Base-by-base conservation (phyloP, 129 eudicot species). In the Centella asiatica region DNA sequence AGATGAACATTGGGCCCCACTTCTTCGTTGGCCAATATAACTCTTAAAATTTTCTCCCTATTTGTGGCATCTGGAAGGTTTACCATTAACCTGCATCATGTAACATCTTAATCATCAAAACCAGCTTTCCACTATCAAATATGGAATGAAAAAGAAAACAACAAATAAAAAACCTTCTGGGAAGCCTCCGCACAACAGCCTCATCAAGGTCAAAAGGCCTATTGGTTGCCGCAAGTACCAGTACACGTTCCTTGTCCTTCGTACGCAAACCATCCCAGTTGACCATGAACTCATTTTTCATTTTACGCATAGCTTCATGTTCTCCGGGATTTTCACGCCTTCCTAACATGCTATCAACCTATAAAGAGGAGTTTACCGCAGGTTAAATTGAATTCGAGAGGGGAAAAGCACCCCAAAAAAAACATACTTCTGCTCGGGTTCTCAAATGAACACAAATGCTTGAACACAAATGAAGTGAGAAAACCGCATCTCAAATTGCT, bases 271-370 rank as follows among this genome's bases (percentile, higher is more conserved):
- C 95, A 68, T 90, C 97, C 95, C 94, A 90, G 42, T 90, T 86
- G 50, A 83, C 83, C 95, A 89, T 89, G 60, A 89, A 89, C 72
- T 89, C 97, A 46, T 85, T 89, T 70, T 89, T 85, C 88, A 89
- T 89, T 79, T 83, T 89, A 52, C 92, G 78, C 97, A 89, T 89
- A 57, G 97, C 95, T 79, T 86, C 95, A 71, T 90, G 94, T 70
- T 90, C 97, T 55, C 95, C 82, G 0, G 97, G 95, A 71, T 83
- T 86, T 83, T 90, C 93, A 51, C 93, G 89, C 74, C 95, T 90
- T 67, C 95, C 95, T 68, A 86, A 63, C 95, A 90, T 90, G 79
- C 97, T 89, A 70, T 89, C 97, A 57, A 89, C 97, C 97, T 90
- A 54, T 23, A 20, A n/a, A n/a, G n/a, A n/a, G n/a, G n/a, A n/a